A percentile compares a stretch with the other conserved stretches of the same genome.
Evolutionary conservation across 208 protist genomes (phyloP).

Genomic region (Trypanosoma cruzi): DNA sequence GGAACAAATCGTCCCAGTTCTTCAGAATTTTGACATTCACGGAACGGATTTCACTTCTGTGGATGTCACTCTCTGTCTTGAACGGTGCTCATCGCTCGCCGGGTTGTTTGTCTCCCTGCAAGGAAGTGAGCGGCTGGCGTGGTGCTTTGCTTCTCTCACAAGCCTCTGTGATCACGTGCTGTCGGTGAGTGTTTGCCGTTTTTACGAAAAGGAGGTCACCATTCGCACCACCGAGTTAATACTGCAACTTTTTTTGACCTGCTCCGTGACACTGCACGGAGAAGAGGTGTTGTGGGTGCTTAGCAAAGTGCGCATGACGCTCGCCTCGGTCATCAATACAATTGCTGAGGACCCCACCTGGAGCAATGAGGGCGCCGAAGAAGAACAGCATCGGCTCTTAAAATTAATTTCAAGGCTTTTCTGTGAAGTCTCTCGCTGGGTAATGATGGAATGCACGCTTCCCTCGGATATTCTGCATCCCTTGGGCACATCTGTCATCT

Average conservation of each 20-base stretch:
- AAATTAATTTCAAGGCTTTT: conserved; percentile 47
- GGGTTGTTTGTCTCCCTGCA: conserved; percentile 22
- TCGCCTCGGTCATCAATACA: conserved; percentile 12
- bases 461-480: conserved; percentile 38
- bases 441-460: conserved; percentile 67
- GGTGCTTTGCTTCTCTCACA: conserved; percentile 14
- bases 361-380: conserved; percentile 39
- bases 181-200: conserved; percentile 9
- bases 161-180: conserved; percentile 21
- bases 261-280: conserved; percentile 7
- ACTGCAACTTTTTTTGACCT: conserved; percentile 28
- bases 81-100: conserved; percentile 19
- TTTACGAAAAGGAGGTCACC: conserved; percentile 34
- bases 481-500: conserved; percentile 41
- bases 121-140: conserved; percentile 1
- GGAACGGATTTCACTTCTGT: conserved; percentile 17
- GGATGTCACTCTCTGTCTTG: conserved; percentile 27
- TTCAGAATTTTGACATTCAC: conserved; percentile 19
- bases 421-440: conserved; percentile 66
- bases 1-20: conserved; percentile 1
- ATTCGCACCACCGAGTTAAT: conserved; percentile 27
- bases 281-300: conserved; percentile 15
- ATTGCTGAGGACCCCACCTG: conserved; percentile 22
- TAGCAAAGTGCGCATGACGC: conserved; percentile 16
- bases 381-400: conserved; percentile 54